A percentile compares a stretch with the other conserved stretches of the same genome.
These are phyloP conservation scores for Talaromyces pinophilus DNA, from an alignment of 2,329 filamentous ascomycete species.

Conservation along the genomic window DNA sequence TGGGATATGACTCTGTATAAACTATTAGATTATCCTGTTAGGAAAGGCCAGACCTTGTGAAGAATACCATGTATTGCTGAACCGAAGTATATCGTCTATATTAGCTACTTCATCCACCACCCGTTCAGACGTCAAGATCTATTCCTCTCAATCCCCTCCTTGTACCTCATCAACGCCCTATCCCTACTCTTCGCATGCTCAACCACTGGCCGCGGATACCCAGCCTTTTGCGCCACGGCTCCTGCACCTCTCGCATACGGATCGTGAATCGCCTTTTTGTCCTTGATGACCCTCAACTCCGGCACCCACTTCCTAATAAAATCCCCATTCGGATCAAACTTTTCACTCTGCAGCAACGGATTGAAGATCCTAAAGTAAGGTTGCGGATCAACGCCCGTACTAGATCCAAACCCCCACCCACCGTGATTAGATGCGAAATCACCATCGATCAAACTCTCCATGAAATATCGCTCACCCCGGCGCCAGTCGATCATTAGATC, in stretches of 20 bases:
- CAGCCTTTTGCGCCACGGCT: slow-evolving; percentile 61
- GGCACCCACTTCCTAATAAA: slow-evolving; percentile 84
- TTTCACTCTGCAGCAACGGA: slow-evolving; percentile 79
- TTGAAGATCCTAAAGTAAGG: slow-evolving; percentile 93
- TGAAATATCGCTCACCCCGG: slow-evolving; percentile 78
- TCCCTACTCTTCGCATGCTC: slow-evolving; percentile 70
- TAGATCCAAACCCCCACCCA: slow-evolving; percentile 67
- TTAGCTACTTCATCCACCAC: too few species aligned
- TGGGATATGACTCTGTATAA: too few species aligned
- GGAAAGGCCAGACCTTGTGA: too few species aligned
- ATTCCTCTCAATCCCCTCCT: slow-evolving; percentile 37
- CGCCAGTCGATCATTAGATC: slow-evolving; percentile 82
- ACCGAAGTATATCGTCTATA: too few species aligned
- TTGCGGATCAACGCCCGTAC: slow-evolving; percentile 77
- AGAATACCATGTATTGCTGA: too few species aligned
- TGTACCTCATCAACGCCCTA: slow-evolving; percentile 69
- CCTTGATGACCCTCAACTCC: slow-evolving; percentile 66
- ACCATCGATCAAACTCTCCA: slow-evolving; percentile 76
- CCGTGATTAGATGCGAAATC: slow-evolving; percentile 79
- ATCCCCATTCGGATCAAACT: slow-evolving; percentile 74
- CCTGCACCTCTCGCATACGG: slow-evolving; percentile 69
- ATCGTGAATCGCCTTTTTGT: slow-evolving; percentile 71
- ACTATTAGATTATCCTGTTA: too few species aligned
- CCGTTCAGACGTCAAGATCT: not conserved
- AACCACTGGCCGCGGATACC: slow-evolving; percentile 75